Evolutionary conservation across 2,329 filamentous ascomycete genomes (phyloP), one percentile per base, ranked within the genome.

Genomic region (Neofusicoccum parvum): DNA sequence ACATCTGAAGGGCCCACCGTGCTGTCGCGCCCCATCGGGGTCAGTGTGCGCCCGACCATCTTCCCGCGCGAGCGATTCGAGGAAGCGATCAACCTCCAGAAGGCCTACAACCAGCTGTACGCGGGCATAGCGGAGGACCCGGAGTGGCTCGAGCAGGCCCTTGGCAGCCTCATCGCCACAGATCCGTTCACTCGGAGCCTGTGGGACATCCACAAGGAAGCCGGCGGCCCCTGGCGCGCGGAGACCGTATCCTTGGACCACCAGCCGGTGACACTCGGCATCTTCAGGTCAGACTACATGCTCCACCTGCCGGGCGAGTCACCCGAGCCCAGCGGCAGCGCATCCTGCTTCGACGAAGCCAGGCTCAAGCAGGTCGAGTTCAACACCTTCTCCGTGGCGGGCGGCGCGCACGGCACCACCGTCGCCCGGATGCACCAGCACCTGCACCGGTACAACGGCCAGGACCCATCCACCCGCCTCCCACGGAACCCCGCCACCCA

Each of bases 201-300:
- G 48, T 98, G 95, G 94, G 87, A 92, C 68, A 88, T 96, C 12
- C 94, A 99, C 76, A 78, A 94, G 96, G 79, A 84, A 89, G 70
- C 92, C 97, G 76, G 94, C 94, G 62, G 97, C 97, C 78, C 88
- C 88, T 17, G 94, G 97, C 80, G 90, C 89, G 79, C 56, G 69
- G 69, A n/a, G 6, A 14, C 49, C 49, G 49, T 59, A 15, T 60
- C 34, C 15, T 12, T 46, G 41, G 49, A 51, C 65, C 67, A 20
- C 9, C 60, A 89, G 87, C 82, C 87, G 67, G 81, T 96, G 9
- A 89, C 91, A 1, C 84, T 99, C 3, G 95, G 95, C 0, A 85
- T 99, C 1, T 99, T 97, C 77, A 86, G 95, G 54, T 99, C 95
- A 3, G 95, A 99, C 77, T 99, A 99, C 79, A 96, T 99, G 91